Percentiles rank a stretch among this genome's conserved stretches.
Evolutionary conservation across 129 eudicot genomes (phyloP).

Genomic region (Kitagawia praeruptora): DNA sequence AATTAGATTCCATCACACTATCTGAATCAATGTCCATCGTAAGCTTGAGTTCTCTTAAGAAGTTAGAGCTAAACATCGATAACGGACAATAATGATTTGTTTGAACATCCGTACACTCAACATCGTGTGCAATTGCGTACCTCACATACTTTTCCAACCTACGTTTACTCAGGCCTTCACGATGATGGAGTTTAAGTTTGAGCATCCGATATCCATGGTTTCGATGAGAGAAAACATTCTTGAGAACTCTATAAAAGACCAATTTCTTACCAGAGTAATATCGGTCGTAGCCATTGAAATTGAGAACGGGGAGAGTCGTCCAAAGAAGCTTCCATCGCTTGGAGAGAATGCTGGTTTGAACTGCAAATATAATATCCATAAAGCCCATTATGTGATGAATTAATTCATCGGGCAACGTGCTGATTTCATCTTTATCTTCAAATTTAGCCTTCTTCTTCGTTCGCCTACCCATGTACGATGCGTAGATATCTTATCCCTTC

Average conservation of each 20-base stretch:
- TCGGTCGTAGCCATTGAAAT: neutral
- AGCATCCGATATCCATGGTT: neutral
- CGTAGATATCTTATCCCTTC: neutral
- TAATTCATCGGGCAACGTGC: neutral
- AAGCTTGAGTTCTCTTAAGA: neutral
- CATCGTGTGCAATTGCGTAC: neutral
- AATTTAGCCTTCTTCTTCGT: neutral
- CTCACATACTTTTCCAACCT: neutral
- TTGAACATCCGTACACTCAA: neutral
- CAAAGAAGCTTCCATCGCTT: neutral
- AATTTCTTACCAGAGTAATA: neutral
- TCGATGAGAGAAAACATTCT: neutral
- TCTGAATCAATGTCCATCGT: neutral
- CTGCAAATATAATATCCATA: neutral
- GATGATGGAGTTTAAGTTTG: neutral
- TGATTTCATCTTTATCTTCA: neutral
- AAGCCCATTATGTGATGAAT: neutral
- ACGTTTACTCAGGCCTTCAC: neutral
- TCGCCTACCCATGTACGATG: neutral
- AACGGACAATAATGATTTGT: neutral
- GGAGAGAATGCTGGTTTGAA: constrained; percentile 1
- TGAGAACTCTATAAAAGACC: neutral
- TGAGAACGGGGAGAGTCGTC: neutral
- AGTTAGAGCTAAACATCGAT: neutral
- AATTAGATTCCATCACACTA: neutral